Percentiles rank a stretch among this genome's conserved stretches.
These are phyloP conservation scores for Picea glauca DNA, from an alignment of 75 land plant species.

Conservation along the genomic window DNA sequence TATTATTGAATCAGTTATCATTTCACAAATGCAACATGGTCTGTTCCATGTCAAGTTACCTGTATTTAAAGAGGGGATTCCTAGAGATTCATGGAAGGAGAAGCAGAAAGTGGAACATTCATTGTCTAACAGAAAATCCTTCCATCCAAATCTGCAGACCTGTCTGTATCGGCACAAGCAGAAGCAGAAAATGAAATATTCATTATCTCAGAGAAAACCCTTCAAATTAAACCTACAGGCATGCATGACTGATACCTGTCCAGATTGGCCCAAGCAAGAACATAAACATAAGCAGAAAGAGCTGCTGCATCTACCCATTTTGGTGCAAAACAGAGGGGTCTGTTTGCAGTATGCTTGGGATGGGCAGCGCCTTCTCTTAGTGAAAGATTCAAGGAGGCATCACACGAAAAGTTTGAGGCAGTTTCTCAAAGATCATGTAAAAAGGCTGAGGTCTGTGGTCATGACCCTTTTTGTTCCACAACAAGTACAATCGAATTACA, in stretches of 20 bases:
- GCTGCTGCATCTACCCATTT: not conserved
- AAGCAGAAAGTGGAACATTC: not conserved
- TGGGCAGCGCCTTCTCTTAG: not conserved
- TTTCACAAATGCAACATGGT: no score
- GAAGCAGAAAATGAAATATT: not conserved
- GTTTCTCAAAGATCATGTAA: not conserved
- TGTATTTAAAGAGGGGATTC: not conserved
- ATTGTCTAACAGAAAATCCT: not conserved
- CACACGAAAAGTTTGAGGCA: not conserved
- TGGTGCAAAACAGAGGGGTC: slow-evolving; percentile 7
- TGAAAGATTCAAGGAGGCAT: slow-evolving; percentile 1
- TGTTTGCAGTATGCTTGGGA: slow-evolving; percentile 6
- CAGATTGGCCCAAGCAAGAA: not conserved
- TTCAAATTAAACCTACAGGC: not conserved
- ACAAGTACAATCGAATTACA: slow-evolving; percentile 42
- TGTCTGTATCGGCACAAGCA: not conserved
- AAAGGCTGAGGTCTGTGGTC: slow-evolving; percentile 8
- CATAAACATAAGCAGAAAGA: not conserved
- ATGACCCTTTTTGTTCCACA: slow-evolving; percentile 48
- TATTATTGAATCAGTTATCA: no score
- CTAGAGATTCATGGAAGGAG: not conserved
- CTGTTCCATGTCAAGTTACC: not conserved
- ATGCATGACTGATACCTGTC: not conserved
- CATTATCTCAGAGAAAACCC: not conserved
- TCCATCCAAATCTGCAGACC: not conserved